These are phyloP conservation scores for Phyllosticta ampelicida DNA, from an alignment of 2,329 filamentous ascomycete genomes.

Conservation along the genomic window DNA sequence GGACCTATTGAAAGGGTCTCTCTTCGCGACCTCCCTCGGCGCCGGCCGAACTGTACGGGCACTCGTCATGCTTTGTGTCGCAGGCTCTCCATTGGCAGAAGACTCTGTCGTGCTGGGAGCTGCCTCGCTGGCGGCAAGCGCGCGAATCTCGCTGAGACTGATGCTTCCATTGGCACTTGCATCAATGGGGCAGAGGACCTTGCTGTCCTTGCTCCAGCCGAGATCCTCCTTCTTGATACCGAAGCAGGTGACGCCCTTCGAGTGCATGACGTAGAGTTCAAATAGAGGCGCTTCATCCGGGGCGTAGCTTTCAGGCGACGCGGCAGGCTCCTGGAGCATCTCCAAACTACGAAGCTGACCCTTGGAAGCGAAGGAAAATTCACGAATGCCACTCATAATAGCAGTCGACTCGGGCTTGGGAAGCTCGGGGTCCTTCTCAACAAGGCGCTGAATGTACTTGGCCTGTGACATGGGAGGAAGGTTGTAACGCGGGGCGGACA, in stretches of 20 bases:
- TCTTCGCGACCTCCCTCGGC: conserved; percentile 22
- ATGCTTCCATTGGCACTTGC: conserved; percentile 65
- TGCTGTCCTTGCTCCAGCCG: conserved; percentile 85
- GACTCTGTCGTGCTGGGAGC: conserved; percentile 29
- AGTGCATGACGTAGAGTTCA: conserved; percentile 95
- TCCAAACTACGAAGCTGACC: conserved; percentile 83
- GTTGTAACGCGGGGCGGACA: conserved; percentile 89
- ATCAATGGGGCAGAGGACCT: conserved; percentile 69
- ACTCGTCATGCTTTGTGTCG: not conserved
- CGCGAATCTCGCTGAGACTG: conserved; percentile 56
- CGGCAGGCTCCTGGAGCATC: conserved; percentile 64
- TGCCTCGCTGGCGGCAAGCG: conserved; percentile 23
- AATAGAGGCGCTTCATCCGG: conserved; percentile 67
- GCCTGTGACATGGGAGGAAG: conserved; percentile 73
- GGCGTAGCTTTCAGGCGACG: conserved; percentile 43
- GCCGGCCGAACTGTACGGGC: conserved; percentile 19
- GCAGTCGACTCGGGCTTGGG: conserved; percentile 88
- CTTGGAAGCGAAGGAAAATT: conserved; percentile 83
- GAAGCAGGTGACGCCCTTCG: conserved; percentile 86
- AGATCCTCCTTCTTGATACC: conserved; percentile 80
- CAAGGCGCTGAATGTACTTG: conserved; percentile 70
- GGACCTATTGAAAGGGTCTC: conserved; percentile 24
- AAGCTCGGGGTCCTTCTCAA: conserved; percentile 45
- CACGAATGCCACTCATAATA: conserved; percentile 91
- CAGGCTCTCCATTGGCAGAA: conserved; percentile 34